These are phyloP conservation scores for Eutrema salsugineum DNA, from an alignment of 441 rosid species.

Conservation along the genomic window DNA sequence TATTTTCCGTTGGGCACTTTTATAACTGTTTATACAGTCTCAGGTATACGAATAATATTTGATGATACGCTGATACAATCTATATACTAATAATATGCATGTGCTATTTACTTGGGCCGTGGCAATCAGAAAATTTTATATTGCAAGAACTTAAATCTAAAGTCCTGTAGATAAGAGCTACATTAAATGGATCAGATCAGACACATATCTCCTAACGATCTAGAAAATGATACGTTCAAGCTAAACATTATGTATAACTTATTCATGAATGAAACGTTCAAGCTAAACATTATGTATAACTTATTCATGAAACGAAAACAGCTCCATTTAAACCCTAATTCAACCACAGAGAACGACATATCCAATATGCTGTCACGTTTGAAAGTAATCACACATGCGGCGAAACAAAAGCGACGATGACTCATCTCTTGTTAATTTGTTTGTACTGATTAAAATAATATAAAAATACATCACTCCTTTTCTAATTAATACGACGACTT, in stretches of 20 bases:
- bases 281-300: not conserved
- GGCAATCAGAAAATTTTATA: constrained; percentile 10
- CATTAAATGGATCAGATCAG: not conserved
- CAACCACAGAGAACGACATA: constrained; percentile 4
- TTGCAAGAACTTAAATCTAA: not conserved
- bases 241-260: not conserved
- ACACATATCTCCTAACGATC: constrained; percentile 7
- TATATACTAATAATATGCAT: not conserved
- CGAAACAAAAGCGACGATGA: constrained; percentile 20
- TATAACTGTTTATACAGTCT: not conserved
- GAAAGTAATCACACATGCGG: constrained; percentile 24
- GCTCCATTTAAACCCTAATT: not conserved
- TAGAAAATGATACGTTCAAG: not conserved
- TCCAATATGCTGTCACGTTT: constrained; percentile 11
- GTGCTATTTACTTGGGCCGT: not conserved
- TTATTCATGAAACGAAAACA: not conserved
- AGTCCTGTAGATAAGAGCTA: constrained; percentile 16
- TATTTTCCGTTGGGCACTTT: not conserved
- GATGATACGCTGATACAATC: not conserved
- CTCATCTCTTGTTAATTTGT: not conserved
- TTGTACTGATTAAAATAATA: not conserved
- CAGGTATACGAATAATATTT: not conserved
- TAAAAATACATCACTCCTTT: constrained; percentile 1
- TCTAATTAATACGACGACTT: not conserved
- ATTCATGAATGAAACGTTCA: not conserved